Evolutionary conservation across 768 basidiomycete species (phyloP).

Genomic region (Lactarius quietus): DNA sequence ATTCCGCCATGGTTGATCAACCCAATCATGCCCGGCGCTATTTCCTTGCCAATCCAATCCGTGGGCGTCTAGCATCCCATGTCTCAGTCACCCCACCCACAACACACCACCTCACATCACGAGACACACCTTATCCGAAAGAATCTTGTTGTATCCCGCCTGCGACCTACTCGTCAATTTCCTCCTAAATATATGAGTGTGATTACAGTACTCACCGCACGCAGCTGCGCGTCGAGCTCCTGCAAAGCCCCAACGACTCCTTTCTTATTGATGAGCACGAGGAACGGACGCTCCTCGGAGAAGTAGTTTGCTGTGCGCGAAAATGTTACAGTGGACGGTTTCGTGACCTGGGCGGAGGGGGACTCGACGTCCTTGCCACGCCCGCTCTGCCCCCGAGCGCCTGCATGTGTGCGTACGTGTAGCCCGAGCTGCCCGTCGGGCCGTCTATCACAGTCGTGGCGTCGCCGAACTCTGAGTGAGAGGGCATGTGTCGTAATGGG

Average conservation of each 20-base stretch:
- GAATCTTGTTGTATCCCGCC: conserved; percentile 52
- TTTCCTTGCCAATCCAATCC: conserved; percentile 67
- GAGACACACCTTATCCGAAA: conserved; percentile 56
- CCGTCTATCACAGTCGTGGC: conserved; percentile 14
- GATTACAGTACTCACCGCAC: conserved; percentile 38
- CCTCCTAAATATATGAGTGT: not conserved
- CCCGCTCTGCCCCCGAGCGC: not conserved
- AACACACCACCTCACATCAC: not conserved
- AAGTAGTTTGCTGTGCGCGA: conserved; percentile 26
- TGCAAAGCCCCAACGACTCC: conserved; percentile 67
- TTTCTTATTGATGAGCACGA: conserved; percentile 62
- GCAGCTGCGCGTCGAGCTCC: conserved; percentile 63
- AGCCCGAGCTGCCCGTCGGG: not conserved
- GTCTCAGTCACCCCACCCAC: not conserved
- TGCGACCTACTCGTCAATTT: conserved; percentile 29
- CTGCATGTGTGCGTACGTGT: not conserved
- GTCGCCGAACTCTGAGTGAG: conserved; percentile 16
- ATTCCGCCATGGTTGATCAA: conserved; percentile 79
- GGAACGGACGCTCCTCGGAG: conserved; percentile 62
- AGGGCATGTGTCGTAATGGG: not conserved
- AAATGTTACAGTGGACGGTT: not conserved
- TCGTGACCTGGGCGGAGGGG: not conserved
- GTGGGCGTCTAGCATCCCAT: conserved; percentile 44
- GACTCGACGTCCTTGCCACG: conserved; percentile 7
- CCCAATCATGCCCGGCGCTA: conserved; percentile 68